Evolutionary conservation across 768 basidiomycete genomes (phyloP).

Genomic region (Sistotremastrum suecicum): DNA sequence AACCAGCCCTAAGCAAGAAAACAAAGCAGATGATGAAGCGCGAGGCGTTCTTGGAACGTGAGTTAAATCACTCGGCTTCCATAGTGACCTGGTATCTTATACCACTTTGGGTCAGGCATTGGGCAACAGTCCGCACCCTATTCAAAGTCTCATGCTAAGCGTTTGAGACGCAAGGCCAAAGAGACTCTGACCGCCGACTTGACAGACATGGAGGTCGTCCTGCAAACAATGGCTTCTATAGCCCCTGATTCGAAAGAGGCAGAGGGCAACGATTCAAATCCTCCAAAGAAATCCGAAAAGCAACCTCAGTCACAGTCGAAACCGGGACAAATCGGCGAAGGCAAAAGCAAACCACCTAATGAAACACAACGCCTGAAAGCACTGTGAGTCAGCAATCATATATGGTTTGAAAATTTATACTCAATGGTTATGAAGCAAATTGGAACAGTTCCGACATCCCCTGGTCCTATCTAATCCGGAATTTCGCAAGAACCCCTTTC

Average conservation of each 20-base stretch:
- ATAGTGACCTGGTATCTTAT: conserved; percentile 33
- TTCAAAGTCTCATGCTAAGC: conserved; percentile 59
- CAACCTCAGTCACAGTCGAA: conserved; percentile 13
- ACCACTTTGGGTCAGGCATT: no score
- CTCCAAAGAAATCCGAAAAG: background rate
- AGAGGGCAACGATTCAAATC: background rate
- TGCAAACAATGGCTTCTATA: background rate
- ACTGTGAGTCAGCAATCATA: conserved; percentile 33
- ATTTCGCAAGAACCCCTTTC: conserved; percentile 57
- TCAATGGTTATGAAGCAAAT: conserved; percentile 28
- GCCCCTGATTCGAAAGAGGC: conserved; percentile 3
- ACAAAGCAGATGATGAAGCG: conserved; percentile 52
- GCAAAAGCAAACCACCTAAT: conserved; percentile 42
- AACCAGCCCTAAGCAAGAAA: conserved; percentile 37
- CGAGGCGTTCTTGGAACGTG: conserved; percentile 57
- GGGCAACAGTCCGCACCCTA: conserved; percentile 27
- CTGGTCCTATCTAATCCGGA: conserved; percentile 51
- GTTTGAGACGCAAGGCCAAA: conserved; percentile 54
- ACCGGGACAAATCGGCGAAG: conserved; percentile 51
- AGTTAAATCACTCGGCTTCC: conserved; percentile 4
- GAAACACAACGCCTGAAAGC: conserved; percentile 50
- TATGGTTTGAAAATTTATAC: background rate
- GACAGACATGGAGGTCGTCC: conserved; percentile 18
- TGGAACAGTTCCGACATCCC: conserved; percentile 57
- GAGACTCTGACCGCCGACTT: conserved; percentile 16